Evolutionary conservation across 2,329 filamentous ascomycete species (phyloP).

Genomic region (Berkeleyomyces basicola): DNA sequence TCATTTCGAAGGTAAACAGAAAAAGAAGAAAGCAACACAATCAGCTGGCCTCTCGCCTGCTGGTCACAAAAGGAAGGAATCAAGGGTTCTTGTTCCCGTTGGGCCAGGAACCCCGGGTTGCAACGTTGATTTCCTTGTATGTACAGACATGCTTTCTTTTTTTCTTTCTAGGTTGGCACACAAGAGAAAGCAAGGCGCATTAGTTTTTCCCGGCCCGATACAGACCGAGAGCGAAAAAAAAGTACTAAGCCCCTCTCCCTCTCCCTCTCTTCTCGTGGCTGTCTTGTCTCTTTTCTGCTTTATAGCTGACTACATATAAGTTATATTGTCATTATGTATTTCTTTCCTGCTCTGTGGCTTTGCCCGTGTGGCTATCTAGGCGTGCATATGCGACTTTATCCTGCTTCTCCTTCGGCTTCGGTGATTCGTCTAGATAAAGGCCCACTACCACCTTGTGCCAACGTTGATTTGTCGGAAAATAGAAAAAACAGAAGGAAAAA

Average conservation of each 20-base stretch:
- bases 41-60: neutral
- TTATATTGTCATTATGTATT: too few relatives aligned
- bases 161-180: neutral
- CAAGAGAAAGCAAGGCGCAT: neutral
- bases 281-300: neutral
- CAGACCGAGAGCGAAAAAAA: neutral
- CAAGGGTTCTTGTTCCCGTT: constrained; percentile 4
- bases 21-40: neutral
- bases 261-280: neutral
- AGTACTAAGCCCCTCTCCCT: neutral
- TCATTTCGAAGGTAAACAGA: neutral
- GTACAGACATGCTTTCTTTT: neutral
- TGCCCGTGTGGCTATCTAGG: neutral
- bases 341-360: too few relatives aligned
- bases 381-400: neutral
- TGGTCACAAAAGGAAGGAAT: neutral
- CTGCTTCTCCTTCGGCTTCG: neutral
- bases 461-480: neutral
- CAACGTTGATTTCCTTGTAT: constrained; percentile 4
- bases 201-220: neutral
- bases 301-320: neutral
- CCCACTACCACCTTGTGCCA: neutral
- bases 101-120: constrained; percentile 9
- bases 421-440: neutral
- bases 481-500: neutral